Conservation (phyloP, 1,284 basidiomycete species). For the Baeospora myosura region DNA sequence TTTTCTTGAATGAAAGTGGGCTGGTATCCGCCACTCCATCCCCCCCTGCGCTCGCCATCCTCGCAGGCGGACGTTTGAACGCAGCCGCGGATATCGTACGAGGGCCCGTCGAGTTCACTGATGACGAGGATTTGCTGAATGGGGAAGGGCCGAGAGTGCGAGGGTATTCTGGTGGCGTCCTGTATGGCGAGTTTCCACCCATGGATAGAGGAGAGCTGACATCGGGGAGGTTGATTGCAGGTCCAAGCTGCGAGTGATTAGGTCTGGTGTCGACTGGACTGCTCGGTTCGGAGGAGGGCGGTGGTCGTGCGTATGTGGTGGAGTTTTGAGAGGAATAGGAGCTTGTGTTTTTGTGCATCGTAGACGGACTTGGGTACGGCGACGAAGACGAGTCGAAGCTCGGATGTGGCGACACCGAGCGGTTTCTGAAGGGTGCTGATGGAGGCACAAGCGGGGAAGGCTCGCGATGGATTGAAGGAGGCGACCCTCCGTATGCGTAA, state of each 20-base stretch:
- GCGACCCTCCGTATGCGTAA: not conserved
- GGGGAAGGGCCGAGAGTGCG: conserved; percentile 15
- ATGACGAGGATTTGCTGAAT: conserved; percentile 18
- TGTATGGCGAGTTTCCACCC: conserved; percentile 9
- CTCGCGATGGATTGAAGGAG: not conserved
- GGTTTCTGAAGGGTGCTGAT: conserved; percentile 2
- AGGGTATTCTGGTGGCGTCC: conserved; percentile 24
- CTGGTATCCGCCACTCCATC: too few relatives aligned
- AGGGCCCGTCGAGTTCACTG: conserved; percentile 12
- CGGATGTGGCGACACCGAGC: conserved; percentile 4
- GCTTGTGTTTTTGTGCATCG: not conserved
- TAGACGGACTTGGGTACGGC: not conserved
- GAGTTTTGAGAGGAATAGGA: conserved; percentile 2
- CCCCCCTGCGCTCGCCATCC: conserved; percentile 17
- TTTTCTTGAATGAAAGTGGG: too few relatives aligned
- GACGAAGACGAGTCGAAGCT: too few relatives aligned
- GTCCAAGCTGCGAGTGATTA: too few relatives aligned
- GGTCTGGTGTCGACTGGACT: not conserved
- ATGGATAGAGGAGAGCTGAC: too few relatives aligned
- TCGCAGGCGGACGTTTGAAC: conserved; percentile 51
- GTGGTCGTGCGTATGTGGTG: not conserved
- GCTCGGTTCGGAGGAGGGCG: not conserved
- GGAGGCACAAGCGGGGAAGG: conserved; percentile 10
- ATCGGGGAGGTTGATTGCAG: conserved; percentile 8
- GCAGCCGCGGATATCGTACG: conserved; percentile 70